Percentiles rank a stretch among this genome's conserved stretches.
phyloP scores from a whole-genome alignment of 108 stramenopile species.

The Nitzschia inconspicua region DNA sequence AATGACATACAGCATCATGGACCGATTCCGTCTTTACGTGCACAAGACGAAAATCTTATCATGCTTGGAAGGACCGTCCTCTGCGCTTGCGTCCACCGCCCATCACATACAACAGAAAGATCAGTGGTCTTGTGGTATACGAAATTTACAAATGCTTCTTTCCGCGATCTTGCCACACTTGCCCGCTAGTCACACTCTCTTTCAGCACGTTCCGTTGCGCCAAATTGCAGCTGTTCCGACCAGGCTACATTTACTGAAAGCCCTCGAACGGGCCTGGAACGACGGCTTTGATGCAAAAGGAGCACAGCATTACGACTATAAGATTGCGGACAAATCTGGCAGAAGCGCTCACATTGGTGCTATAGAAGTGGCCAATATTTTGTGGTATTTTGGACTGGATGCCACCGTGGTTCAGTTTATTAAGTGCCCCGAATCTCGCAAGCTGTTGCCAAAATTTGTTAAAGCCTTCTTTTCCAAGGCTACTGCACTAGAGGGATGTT shows the following conservation, averaged over 20 bases:
- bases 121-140: conserved; percentile 78
- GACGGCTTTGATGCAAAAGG: conserved; percentile 65
- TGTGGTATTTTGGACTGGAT: conserved; percentile 62
- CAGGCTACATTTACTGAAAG: conserved; percentile 44
- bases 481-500: background rate
- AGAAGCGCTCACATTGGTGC: conserved; percentile 56
- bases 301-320: conserved; percentile 53
- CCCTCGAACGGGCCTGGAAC: conserved; percentile 61
- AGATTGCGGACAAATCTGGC: conserved; percentile 39
- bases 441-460: conserved; percentile 45
- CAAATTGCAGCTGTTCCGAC: conserved; percentile 48
- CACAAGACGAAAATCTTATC: background rate
- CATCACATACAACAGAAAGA: conserved; percentile 64
- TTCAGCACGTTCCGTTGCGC: conserved; percentile 8
- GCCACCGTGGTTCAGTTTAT: conserved; percentile 77
- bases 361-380: conserved; percentile 64
- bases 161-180: conserved; percentile 47
- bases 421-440: conserved; percentile 41
- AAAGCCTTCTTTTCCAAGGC: conserved; percentile 48
- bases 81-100: background rate
- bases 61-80: background rate
- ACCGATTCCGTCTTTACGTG: background rate
- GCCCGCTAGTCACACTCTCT: conserved; percentile 30
- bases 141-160: conserved; percentile 80
- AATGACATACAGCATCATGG: background rate